Percentiles rank a stretch among this genome's conserved stretches.
phyloP scores from a whole-genome alignment of 2,329 filamentous ascomycete genomes.

The Nothophaeocryptopus gaeumannii region DNA sequence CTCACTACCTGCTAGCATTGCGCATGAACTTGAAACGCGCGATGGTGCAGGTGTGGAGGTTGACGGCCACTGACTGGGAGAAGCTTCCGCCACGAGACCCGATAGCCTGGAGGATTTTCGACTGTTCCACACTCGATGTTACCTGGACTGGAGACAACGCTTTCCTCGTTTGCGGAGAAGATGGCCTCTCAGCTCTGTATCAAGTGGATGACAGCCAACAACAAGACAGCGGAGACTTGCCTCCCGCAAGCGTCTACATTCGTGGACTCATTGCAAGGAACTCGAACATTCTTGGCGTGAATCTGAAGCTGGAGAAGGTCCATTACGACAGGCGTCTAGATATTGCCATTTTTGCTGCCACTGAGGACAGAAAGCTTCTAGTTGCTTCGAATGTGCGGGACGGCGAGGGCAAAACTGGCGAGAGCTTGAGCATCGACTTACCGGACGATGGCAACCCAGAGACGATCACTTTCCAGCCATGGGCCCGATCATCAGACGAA shows the following conservation, averaged over 20 bases:
- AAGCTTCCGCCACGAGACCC: slow-evolving; percentile 33
- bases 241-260: slow-evolving; percentile 13
- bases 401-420: background rate
- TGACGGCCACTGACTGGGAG: slow-evolving; percentile 5
- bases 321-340: slow-evolving; percentile 35
- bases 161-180: slow-evolving; percentile 46
- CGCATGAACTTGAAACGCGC: slow-evolving; percentile 32
- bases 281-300: slow-evolving; percentile 14
- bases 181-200: slow-evolving; percentile 25
- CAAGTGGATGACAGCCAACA: slow-evolving; percentile 20
- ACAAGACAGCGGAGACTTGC: slow-evolving; percentile 5
- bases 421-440: slow-evolving; percentile 12
- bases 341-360: slow-evolving; percentile 37
- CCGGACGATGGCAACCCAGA: slow-evolving; percentile 28
- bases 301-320: slow-evolving; percentile 30
- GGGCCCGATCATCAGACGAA: slow-evolving; percentile 13
- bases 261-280: slow-evolving; percentile 20
- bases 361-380: slow-evolving; percentile 32
- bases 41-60: slow-evolving; percentile 33
- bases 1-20: slow-evolving; percentile 30
- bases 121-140: slow-evolving; percentile 43
- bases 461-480: slow-evolving; percentile 42
- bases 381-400: slow-evolving; percentile 27
- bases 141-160: slow-evolving; percentile 44
- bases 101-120: slow-evolving; percentile 41